A percentile compares a stretch with the other conserved stretches of the same genome.
Evolutionary conservation across 768 basidiomycete genomes (phyloP).

Genomic region (Fibroporia radiculosa): DNA sequence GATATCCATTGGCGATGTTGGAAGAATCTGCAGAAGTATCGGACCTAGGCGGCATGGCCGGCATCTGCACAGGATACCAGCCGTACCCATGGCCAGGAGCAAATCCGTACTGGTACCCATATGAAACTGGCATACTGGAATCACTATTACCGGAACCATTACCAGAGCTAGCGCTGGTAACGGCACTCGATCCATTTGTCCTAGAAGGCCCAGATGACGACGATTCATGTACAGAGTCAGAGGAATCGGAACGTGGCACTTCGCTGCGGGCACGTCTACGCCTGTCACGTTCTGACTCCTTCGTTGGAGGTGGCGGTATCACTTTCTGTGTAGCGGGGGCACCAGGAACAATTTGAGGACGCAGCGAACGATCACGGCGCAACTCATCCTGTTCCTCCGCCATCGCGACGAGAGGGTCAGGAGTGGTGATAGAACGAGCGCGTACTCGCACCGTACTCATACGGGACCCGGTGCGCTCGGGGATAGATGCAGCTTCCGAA

Average conservation of each 20-base stretch:
- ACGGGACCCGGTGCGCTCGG: neutral
- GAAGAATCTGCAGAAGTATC: neutral
- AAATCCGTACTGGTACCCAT: conserved; percentile 4
- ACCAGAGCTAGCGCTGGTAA: too few relatives aligned
- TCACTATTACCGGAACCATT: too few relatives aligned
- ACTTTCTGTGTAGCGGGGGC: conserved; percentile 8
- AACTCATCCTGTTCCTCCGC: neutral
- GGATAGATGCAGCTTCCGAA: neutral
- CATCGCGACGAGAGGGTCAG: neutral
- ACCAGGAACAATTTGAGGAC: conserved; percentile 13
- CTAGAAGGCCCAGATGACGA: too few relatives aligned
- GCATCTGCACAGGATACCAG: neutral
- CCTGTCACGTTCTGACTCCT: conserved; percentile 3
- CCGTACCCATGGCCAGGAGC: conserved; percentile 1
- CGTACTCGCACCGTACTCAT: neutral
- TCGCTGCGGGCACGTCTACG: neutral
- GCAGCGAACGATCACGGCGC: conserved; percentile 7
- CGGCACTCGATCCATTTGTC: too few relatives aligned
- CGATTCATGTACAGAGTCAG: neutral
- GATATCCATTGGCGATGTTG: too few relatives aligned
- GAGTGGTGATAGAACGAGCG: neutral
- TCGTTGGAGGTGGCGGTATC: conserved; percentile 3
- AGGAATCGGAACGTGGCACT: neutral
- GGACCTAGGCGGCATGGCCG: neutral
- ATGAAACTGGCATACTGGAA: neutral